Evolutionary conservation across 768 basidiomycete genomes (phyloP).

Genomic region (Podaxis pistillaris): DNA sequence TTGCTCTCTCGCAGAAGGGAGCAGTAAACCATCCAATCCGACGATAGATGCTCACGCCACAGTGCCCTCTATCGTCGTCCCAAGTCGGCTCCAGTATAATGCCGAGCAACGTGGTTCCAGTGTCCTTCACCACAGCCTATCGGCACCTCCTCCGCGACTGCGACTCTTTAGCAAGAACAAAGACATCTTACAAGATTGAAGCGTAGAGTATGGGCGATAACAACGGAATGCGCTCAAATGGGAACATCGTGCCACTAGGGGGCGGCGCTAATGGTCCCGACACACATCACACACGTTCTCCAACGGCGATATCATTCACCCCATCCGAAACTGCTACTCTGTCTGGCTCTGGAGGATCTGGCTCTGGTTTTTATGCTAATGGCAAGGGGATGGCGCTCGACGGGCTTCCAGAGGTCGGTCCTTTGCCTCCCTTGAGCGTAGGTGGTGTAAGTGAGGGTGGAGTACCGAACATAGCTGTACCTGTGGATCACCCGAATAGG

Average conservation of each 20-base stretch:
- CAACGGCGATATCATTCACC: not conserved
- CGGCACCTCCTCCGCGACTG: no score
- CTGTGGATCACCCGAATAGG: slow-evolving; percentile 18
- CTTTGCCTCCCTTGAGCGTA: not conserved
- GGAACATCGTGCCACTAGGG: not conserved
- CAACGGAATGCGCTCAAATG: not conserved
- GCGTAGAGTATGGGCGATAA: not conserved
- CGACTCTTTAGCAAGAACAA: not conserved
- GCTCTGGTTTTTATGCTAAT: not conserved
- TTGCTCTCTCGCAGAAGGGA: no score
- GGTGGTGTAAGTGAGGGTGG: not conserved
- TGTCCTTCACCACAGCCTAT: no score
- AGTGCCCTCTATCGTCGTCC: no score
- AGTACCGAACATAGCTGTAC: slow-evolving; percentile 11
- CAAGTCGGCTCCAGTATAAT: no score
- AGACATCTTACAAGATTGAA: not conserved
- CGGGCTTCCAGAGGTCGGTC: not conserved
- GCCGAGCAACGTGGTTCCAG: no score
- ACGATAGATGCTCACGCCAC: no score
- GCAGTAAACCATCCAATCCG: no score
- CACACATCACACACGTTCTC: not conserved
- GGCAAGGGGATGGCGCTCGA: not conserved
- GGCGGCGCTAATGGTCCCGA: not conserved
- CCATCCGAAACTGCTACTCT: slow-evolving; percentile 6
- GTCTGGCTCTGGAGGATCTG: not conserved